Percentiles rank a stretch among this genome's conserved stretches.
Conservation (phyloP, 2,329 filamentous ascomycete genomes). For the Aspergillus oerlinghausenensis region DNA sequence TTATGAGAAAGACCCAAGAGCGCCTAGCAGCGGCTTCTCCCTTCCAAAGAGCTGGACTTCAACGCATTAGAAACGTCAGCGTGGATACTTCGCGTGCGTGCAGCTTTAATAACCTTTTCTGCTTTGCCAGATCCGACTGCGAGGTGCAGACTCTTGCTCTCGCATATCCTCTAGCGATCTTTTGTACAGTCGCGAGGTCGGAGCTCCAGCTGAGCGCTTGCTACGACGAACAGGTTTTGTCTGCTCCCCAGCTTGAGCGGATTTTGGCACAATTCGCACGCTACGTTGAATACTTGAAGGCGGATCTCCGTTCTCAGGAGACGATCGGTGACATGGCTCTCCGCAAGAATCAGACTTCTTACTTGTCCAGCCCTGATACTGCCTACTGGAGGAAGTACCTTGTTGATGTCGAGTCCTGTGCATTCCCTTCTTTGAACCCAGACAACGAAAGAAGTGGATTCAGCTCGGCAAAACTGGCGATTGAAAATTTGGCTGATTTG, state of each 20-base stretch:
- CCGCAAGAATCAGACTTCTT: conserved; percentile 20
- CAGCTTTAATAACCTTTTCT: conserved; percentile 38
- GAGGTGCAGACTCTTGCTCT: background rate
- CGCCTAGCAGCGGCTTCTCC: conserved; percentile 56
- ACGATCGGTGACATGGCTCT: conserved; percentile 13
- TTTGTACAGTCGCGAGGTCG: conserved; percentile 2
- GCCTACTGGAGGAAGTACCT: conserved; percentile 46
- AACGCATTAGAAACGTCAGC: conserved; percentile 50
- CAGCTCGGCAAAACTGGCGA: conserved; percentile 12
- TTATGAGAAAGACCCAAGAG: conserved; percentile 50
- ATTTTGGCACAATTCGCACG: conserved; percentile 8
- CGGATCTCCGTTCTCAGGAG: conserved; percentile 9
- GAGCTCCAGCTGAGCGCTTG: conserved; percentile 2
- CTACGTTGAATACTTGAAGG: conserved; percentile 4
- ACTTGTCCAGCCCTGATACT: conserved; percentile 26
- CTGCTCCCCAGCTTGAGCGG: conserved; percentile 4
- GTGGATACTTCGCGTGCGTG: conserved; percentile 38
- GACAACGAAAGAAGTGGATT: conserved; percentile 7
- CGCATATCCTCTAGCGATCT: conserved; percentile 8
- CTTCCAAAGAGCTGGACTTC: conserved; percentile 48
- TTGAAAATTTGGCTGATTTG: conserved; percentile 18
- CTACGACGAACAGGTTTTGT: conserved; percentile 9
- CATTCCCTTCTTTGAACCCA: conserved; percentile 36
- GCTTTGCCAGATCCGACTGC: conserved; percentile 18
- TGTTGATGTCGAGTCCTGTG: conserved; percentile 42